Percentiles rank a stretch among this genome's conserved stretches.
Evolutionary conservation across 2,329 filamentous ascomycete genomes (phyloP).

Genomic region (Cladobotryum mycophilum): DNA sequence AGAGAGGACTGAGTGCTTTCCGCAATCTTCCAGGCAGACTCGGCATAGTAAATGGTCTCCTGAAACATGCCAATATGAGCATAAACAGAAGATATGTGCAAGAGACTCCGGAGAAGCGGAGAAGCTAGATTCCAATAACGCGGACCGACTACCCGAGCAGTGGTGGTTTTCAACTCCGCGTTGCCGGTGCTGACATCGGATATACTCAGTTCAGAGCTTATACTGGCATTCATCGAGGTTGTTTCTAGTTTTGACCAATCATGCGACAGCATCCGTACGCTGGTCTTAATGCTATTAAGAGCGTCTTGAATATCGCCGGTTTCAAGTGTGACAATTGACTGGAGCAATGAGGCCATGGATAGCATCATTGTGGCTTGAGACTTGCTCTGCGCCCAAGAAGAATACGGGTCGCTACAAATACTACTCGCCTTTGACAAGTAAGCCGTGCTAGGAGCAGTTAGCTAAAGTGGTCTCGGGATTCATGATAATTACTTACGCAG

Average conservation of each 20-base stretch:
- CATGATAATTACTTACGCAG: conserved; percentile 39
- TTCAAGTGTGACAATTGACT: conserved; percentile 60
- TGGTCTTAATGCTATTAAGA: conserved; percentile 49
- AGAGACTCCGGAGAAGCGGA: conserved; percentile 63
- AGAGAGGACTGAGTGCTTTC: conserved; percentile 58
- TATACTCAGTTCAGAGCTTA: conserved; percentile 22
- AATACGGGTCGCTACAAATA: conserved; percentile 23
- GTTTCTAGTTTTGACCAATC: conserved; percentile 50
- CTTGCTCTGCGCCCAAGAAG: conserved; percentile 29
- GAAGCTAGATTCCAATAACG: conserved; percentile 75
- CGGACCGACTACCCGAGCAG: conserved; percentile 35
- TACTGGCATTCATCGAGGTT: conserved; percentile 13
- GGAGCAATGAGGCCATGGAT: conserved; percentile 42
- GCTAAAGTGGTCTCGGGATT: not conserved
- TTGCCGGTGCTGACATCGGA: conserved; percentile 24
- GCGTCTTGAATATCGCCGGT: conserved; percentile 54
- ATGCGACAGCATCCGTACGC: conserved; percentile 49
- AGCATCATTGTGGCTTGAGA: conserved; percentile 26
- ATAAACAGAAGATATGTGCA: conserved; percentile 71
- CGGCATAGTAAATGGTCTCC: conserved; percentile 81
- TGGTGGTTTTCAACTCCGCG: conserved; percentile 18
- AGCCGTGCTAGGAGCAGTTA: conserved; percentile 17
- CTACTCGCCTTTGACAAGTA: conserved; percentile 35
- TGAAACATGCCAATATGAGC: conserved; percentile 79
- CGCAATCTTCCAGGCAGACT: conserved; percentile 75